Evolutionary conservation across 2,329 filamentous ascomycete species (phyloP).

Genomic region (Penicillium concentricum): DNA sequence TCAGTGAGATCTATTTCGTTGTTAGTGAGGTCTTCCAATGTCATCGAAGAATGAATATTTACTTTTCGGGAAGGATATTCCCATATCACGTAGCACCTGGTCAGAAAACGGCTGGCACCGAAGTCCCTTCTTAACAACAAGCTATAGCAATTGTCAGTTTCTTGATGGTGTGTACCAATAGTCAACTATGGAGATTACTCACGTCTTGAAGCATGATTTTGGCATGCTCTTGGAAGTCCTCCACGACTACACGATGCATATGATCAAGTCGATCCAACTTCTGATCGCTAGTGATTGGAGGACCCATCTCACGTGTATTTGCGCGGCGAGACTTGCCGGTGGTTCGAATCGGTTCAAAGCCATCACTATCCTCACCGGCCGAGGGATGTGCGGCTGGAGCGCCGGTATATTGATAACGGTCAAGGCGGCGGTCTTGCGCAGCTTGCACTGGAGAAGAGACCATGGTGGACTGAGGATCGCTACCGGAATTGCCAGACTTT

Average conservation of each 20-base stretch:
- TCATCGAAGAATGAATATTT: slow-evolving; percentile 7
- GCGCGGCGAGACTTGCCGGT: slow-evolving; percentile 31
- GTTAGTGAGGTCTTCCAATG: slow-evolving; percentile 10
- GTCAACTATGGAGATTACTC: slow-evolving; percentile 14
- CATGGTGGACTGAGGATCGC: slow-evolving; percentile 63
- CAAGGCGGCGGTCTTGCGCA: slow-evolving; percentile 39
- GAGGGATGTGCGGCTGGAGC: slow-evolving; percentile 26
- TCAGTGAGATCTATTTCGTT: slow-evolving; percentile 34
- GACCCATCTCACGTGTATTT: slow-evolving; percentile 37
- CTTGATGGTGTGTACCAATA: background rate
- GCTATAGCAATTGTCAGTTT: slow-evolving; percentile 26
- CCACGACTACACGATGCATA: slow-evolving; percentile 45
- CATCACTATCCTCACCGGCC: slow-evolving; percentile 44
- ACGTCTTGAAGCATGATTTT: slow-evolving; percentile 46
- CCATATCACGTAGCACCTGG: slow-evolving; percentile 49
- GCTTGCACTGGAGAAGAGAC: slow-evolving; percentile 63
- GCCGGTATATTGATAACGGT: slow-evolving; percentile 25
- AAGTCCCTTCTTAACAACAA: slow-evolving; percentile 45
- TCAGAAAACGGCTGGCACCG: slow-evolving; percentile 50
- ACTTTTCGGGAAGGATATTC: slow-evolving; percentile 47
- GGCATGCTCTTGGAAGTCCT: slow-evolving; percentile 49
- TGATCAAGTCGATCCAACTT: slow-evolving; percentile 44
- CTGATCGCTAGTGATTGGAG: slow-evolving; percentile 48
- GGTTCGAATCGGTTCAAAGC: slow-evolving; percentile 43
- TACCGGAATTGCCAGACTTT: slow-evolving; percentile 41